Evolutionary conservation across 805 yeast species (phyloP).

Genomic region (Candida pini): DNA sequence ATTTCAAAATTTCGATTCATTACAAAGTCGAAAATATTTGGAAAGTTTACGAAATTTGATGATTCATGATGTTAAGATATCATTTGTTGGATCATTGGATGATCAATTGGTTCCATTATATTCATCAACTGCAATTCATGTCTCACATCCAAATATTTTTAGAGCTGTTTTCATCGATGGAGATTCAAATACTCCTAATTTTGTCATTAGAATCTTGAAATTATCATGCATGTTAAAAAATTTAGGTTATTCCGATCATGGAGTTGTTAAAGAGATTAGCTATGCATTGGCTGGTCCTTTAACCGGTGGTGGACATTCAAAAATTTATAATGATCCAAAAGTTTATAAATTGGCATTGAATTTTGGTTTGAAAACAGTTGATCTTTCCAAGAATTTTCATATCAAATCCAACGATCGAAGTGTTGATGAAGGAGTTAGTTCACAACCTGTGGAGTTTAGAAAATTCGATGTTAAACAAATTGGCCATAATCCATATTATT

Average conservation of each 20-base stretch:
- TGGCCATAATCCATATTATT: conserved; percentile 73
- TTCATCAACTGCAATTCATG: conserved; percentile 77
- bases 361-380: conserved; percentile 67
- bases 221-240: conserved; percentile 72
- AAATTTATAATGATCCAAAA: conserved; percentile 74
- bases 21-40: conserved; percentile 65
- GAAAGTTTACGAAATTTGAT: conserved; percentile 63
- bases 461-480: conserved; percentile 58
- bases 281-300: conserved; percentile 78
- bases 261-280: conserved; percentile 79
- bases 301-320: conserved; percentile 95
- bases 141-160: conserved; percentile 83
- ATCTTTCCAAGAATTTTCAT: too few relatives aligned
- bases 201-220: conserved; percentile 68
- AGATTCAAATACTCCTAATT: conserved; percentile 69
- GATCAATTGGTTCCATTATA: conserved; percentile 93
- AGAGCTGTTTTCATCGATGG: conserved; percentile 88
- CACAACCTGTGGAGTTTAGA: conserved; percentile 22
- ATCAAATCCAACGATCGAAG: conserved; percentile 14
- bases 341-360: conserved; percentile 79
- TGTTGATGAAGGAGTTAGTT: conserved; percentile 2
- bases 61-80: conserved; percentile 65
- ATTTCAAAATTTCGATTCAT: conserved; percentile 69
- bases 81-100: conserved; percentile 83
- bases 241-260: conserved; percentile 77